A percentile compares a stretch with the other conserved stretches of the same genome.
phyloP scores from a whole-genome alignment of 495 filamentous ascomycete genomes.

The Tuber magnatum region DNA sequence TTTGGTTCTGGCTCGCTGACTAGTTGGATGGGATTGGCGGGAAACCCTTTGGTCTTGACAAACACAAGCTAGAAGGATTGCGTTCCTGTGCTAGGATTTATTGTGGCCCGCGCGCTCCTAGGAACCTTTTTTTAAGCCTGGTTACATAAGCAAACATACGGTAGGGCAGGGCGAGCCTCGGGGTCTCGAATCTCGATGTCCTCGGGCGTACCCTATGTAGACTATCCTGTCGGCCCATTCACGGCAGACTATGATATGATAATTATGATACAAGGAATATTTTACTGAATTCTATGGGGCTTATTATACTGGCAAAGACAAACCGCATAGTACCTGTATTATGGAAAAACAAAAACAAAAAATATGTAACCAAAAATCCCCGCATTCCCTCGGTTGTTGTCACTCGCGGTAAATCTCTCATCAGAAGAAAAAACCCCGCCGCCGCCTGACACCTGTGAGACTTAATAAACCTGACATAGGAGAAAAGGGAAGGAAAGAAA shows the following conservation, averaged over 20 bases:
- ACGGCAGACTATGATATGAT: background rate
- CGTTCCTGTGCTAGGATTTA: background rate
- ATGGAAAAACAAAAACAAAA: background rate
- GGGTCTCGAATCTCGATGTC: no score
- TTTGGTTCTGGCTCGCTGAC: slow-evolving; percentile 27
- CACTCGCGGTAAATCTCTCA: background rate
- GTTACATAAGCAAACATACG: background rate
- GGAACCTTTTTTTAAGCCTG: background rate
- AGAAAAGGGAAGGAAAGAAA: background rate
- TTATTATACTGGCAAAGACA: background rate
- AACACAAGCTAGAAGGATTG: background rate
- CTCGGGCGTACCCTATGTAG: no score
- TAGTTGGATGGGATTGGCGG: background rate
- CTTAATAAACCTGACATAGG: background rate
- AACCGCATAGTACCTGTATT: background rate
- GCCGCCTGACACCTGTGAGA: background rate
- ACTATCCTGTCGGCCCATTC: background rate
- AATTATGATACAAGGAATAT: background rate
- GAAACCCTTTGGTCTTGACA: background rate
- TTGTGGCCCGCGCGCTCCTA: background rate
- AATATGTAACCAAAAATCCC: background rate
- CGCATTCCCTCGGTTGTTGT: background rate
- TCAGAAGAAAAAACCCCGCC: background rate
- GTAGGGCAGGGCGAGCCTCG: background rate
- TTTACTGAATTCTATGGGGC: background rate